Evolutionary conservation across 192 early-diverging fungal genomes (phyloP), one percentile per base, ranked within the genome.

Genomic region (Linnemannia zychae): DNA sequence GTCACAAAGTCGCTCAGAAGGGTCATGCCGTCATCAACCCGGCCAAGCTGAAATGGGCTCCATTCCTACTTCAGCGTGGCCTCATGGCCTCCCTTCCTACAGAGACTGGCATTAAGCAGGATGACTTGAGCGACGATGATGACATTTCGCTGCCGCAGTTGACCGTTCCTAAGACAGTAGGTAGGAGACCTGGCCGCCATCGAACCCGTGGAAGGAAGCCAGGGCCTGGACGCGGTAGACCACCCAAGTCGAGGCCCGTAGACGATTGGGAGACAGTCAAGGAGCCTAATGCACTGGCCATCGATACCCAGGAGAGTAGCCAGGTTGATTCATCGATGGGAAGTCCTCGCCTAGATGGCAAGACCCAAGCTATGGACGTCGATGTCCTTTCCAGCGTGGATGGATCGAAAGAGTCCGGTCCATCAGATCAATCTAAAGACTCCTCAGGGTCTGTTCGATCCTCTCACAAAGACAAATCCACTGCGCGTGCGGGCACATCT

Each of bases 41-140:
- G 7, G 79, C 87, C 3, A 94, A 94, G 53, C 86, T 95, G 33
- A 90, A 89, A 68, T 95, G 94, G 94, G 89, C 93, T 7, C 94
- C 94, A 28, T 95, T 93, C 67, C 78, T 94, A 53, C 88, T 91
- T 17, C 92, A 92, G 33, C 74, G 88, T 34, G 88, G 72, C 34
- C 79, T 76, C 36, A 88, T 76, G 82, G 69, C 73, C 5, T 63
- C 76, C 0, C 34, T 63, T 0, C 73, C 65, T 4, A 37, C 66
- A 24, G 74, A 81, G 16, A 31, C 40, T 49, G 44, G 53, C 47
- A 28, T 63, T 9, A 57, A 44, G 6, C 70, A 67, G 48, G 72
- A 74, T 38, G 78, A 80, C 36, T 65, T 22, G 48, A 47, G 31
- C 0, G 36, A n/a, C 7, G 73, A 72, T 36, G 78, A 68, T 0